These are phyloP conservation scores for Alternaria sp. DNA, from an alignment of 2,329 filamentous ascomycete species.

Conservation along the genomic window DNA sequence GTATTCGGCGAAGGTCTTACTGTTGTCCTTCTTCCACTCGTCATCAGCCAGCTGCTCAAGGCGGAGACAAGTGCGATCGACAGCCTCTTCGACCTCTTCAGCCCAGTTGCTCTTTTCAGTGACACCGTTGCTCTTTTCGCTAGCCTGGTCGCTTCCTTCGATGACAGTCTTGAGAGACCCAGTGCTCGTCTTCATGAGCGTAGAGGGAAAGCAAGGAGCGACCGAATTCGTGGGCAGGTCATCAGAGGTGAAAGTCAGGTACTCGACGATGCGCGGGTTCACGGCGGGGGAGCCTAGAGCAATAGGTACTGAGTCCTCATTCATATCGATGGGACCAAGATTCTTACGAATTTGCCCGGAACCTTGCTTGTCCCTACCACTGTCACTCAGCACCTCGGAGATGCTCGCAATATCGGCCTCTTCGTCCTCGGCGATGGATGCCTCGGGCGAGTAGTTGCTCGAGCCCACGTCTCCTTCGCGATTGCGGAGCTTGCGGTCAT, in stretches of 20 bases:
- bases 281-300: conserved; percentile 35
- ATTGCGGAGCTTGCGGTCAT: conserved; percentile 22
- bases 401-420: conserved; percentile 25
- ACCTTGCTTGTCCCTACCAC: conserved; percentile 17
- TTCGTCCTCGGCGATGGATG: conserved; percentile 29
- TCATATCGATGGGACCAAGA: conserved; percentile 10
- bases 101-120: conserved; percentile 47
- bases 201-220: conserved; percentile 25
- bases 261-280: conserved; percentile 42
- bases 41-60: conserved; percentile 48
- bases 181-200: conserved; percentile 21
- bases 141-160: conserved; percentile 21
- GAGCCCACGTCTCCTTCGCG: conserved; percentile 28
- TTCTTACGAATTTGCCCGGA: conserved; percentile 21
- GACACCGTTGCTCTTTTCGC: conserved; percentile 36
- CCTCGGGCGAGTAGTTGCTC: conserved; percentile 28
- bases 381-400: conserved; percentile 29
- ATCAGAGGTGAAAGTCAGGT: conserved; percentile 38
- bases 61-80: conserved; percentile 32
- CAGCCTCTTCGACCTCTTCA: conserved; percentile 38
- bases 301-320: conserved; percentile 32
- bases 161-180: conserved; percentile 14
- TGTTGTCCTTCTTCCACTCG: conserved; percentile 28
- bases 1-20: conserved; percentile 33
- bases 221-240: conserved; percentile 33